Base-by-base conservation (phyloP, 768 basidiomycete species). In the Boletus sp. region DNA sequence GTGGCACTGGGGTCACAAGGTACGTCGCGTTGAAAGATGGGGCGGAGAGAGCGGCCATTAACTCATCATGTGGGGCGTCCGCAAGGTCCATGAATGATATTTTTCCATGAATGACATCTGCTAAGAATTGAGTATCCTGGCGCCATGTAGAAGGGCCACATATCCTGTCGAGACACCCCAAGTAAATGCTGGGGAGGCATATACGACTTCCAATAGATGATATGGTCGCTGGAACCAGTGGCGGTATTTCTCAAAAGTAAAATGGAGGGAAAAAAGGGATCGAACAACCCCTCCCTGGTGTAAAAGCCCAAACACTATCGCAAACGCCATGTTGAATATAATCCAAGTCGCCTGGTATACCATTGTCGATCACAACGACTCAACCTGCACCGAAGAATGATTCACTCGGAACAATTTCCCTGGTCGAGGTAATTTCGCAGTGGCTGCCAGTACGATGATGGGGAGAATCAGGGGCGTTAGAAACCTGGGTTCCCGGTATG, bases 281-380 rank as follows among this genome's bases (percentile, higher is more conserved):
- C 70, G 76, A n/a, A 76, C 68, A n/a, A 77, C 64, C 17, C 76
- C 76, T 40, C 75, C 76, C 58, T 77, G 76, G 35, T 77, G 76
- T 32, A 76, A 54, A 45, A 77, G 7, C 14, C 75, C 76, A 42
- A 76, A 77, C 12, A 76, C 56, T 5, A 70, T n/a, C 0, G 64
- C 62, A 4, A 75, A 65, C 4, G 57, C 48, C 12, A 61, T 1
- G 40, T 77, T 77, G 18, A 66, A 67, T 18, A 52, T 46, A 41
- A 67, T 56, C 70, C 73, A 74, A 6, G 60, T 54, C 5, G 53
- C 46, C 76, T 76, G 36, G 17, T 29, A 52, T 32, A 17, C 7
- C 39, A 44, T 32, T 0, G 20, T 59, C 24, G 4, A 30, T 55
- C 18, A 51, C 8, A 41, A 46, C 17, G 7, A 4, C 47, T 1